A percentile compares a stretch with the other conserved stretches of the same genome.
phyloP scores from a whole-genome alignment of 768 basidiomycete species.

The Stropharia rugosoannulata region DNA sequence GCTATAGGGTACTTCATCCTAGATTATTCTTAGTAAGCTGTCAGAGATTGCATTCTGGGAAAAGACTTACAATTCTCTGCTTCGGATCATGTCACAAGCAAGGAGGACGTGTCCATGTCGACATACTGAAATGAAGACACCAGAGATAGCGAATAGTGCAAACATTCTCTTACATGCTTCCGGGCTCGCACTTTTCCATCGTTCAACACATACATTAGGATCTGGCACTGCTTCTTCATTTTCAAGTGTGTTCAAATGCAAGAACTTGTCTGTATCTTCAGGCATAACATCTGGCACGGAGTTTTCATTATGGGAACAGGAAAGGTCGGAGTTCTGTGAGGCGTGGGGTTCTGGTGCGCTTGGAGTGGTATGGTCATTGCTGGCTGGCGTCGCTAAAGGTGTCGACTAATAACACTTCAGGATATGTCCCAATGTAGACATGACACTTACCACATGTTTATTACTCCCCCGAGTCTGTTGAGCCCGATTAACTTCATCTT shows the following conservation, averaged over 20 bases:
- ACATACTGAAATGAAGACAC: constrained; percentile 25
- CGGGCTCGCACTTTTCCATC: constrained; percentile 15
- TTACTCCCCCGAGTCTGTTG: neutral
- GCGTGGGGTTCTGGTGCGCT: neutral
- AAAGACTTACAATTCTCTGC: constrained; percentile 23
- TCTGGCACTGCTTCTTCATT: constrained; percentile 6
- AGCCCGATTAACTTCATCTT: constrained; percentile 9
- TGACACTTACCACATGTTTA: no score
- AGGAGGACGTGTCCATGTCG: constrained; percentile 25
- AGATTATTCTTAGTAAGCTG: neutral
- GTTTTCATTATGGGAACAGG: no score
- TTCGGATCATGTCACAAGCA: constrained; percentile 26
- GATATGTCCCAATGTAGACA: no score
- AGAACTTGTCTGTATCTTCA: constrained; percentile 3
- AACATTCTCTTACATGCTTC: constrained; percentile 22
- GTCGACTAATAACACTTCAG: neutral
- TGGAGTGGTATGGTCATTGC: neutral
- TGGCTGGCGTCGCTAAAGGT: neutral
- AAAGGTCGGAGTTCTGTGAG: neutral
- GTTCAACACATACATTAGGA: constrained; percentile 16
- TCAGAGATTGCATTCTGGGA: neutral
- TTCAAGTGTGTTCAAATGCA: constrained; percentile 19
- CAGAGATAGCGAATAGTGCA: constrained; percentile 20
- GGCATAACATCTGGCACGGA: neutral
- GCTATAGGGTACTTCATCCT: constrained; percentile 29